These are phyloP conservation scores for Porcisia hertigi DNA, from an alignment of 208 protist genomes.

Conservation along the genomic window DNA sequence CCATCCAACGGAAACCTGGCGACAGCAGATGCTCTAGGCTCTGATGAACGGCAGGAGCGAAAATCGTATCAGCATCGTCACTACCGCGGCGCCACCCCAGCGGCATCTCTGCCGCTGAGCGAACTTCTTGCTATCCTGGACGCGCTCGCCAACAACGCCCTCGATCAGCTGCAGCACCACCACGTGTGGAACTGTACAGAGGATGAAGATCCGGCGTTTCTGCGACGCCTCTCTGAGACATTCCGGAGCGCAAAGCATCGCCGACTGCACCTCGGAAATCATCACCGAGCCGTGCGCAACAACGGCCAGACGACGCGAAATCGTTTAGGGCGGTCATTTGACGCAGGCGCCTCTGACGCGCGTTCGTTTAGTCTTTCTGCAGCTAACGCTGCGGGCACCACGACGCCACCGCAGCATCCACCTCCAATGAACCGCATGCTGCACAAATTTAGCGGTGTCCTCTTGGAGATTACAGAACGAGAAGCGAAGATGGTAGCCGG, in stretches of 20 bases:
- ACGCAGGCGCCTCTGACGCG: neutral
- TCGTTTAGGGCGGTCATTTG: constrained; percentile 22
- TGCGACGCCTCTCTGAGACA: constrained; percentile 58
- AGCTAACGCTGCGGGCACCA: constrained; percentile 1
- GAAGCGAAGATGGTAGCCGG: constrained; percentile 56
- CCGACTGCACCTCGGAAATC: constrained; percentile 60
- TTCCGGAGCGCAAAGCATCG: constrained; percentile 63
- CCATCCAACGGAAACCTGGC: neutral
- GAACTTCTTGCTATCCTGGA: constrained; percentile 69
- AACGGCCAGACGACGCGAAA: constrained; percentile 63
- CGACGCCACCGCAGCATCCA: constrained; percentile 16
- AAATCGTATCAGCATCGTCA: constrained; percentile 4
- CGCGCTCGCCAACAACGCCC: constrained; percentile 56
- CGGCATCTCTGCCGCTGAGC: constrained; percentile 34
- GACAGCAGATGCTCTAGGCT: neutral
- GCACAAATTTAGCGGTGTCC: constrained; percentile 49
- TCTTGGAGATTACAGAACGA: constrained; percentile 66
- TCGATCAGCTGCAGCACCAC: constrained; percentile 37
- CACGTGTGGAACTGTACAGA: constrained; percentile 44
- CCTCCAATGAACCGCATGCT: constrained; percentile 62
- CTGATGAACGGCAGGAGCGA: neutral
- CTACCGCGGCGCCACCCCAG: constrained; percentile 16
- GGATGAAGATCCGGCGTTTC: constrained; percentile 51
- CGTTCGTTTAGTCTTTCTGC: constrained; percentile 10
- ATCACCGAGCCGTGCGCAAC: constrained; percentile 62